Base-by-base conservation (phyloP, 306 rosid genomes). In the Trichosanthes truncata region DNA sequence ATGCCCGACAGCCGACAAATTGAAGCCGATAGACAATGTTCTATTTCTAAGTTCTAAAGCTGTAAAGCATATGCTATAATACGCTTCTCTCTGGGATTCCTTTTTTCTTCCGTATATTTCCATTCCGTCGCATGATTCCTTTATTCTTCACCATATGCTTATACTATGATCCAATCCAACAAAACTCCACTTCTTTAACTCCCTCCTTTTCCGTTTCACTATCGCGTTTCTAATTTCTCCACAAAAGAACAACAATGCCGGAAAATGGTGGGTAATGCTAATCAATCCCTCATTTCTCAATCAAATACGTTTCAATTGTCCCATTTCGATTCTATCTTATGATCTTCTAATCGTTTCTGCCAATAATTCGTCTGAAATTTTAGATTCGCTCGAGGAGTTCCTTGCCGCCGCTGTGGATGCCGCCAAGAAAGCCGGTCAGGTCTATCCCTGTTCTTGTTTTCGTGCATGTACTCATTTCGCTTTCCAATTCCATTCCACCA, bases 371-470 rank as follows among this genome's bases (percentile, higher is more conserved):
- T 13, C 12, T 25, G 35, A 1, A 14, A 23, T 76, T 88, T 57
- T 23, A 95, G 99, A 83, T 86, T 90, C 89, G 45, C 87, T 87
- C 49, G 81, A 86, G 13, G 88, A 79, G 51, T 88, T 90, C 68
- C 93, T 95, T 23, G 91, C 83, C 74, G 87, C 96, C 80, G 97
- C 99, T 1, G 86, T 95, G 52, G 92, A 89, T 53, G 97, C 97
- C 3, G 97, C 97, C 65, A 85, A 84, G 81, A 88, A 76, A 86
- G 97, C 97, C 72, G 97, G 97, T 21, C 91, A 93, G 84, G 99
- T 95, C 7, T 26, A 21, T 74, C 25, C 20, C 25, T 25, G 17
- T 72, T 49, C 52, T 29, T 29, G 33, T 38, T 11, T 20, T 26
- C 9, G 56, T 14, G 21, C 62, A 12, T 21, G 4, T 56, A 21